Percentiles rank a stretch among this genome's conserved stretches.
Evolutionary conservation across 1,284 basidiomycete genomes (phyloP).

Genomic region (Fomes fomentarius): DNA sequence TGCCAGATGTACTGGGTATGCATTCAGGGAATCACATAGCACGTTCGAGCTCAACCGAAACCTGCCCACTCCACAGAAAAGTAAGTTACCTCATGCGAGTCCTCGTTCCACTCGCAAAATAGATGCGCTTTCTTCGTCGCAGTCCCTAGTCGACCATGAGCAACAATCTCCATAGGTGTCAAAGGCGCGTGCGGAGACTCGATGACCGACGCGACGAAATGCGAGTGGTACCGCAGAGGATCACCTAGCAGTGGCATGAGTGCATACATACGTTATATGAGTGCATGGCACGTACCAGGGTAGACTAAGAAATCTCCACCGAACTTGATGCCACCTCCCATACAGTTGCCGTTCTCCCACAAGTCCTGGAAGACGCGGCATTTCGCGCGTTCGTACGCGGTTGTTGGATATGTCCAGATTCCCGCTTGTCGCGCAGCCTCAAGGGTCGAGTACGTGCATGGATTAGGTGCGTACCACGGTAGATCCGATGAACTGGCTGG

Average conservation of each 20-base stretch:
- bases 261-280: neutral
- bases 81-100: slow-evolving; percentile 68
- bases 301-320: slow-evolving; percentile 97
- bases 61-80: slow-evolving; percentile 92
- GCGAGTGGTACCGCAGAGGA: slow-evolving; percentile 94
- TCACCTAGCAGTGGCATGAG: slow-evolving; percentile 65
- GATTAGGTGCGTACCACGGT: slow-evolving; percentile 60
- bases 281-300: slow-evolving; percentile 66
- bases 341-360: slow-evolving; percentile 81
- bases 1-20: too few species aligned
- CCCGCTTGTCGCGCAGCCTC: slow-evolving; percentile 64
- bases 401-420: slow-evolving; percentile 79
- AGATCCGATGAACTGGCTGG: slow-evolving; percentile 62
- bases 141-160: slow-evolving; percentile 93
- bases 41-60: slow-evolving; percentile 62
- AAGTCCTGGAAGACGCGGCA: slow-evolving; percentile 82
- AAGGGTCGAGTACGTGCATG: slow-evolving; percentile 56
- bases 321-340: slow-evolving; percentile 90
- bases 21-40: too few species aligned
- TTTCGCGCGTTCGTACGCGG: slow-evolving; percentile 65
- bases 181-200: slow-evolving; percentile 64
- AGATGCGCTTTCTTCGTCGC: slow-evolving; percentile 98
- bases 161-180: slow-evolving; percentile 90
- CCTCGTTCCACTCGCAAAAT: slow-evolving; percentile 86
- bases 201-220: slow-evolving; percentile 88